Evolutionary conservation across 441 rosid genomes (phyloP), one percentile per base, ranked within the genome.

Genomic region (Theobroma grandiflorum): DNA sequence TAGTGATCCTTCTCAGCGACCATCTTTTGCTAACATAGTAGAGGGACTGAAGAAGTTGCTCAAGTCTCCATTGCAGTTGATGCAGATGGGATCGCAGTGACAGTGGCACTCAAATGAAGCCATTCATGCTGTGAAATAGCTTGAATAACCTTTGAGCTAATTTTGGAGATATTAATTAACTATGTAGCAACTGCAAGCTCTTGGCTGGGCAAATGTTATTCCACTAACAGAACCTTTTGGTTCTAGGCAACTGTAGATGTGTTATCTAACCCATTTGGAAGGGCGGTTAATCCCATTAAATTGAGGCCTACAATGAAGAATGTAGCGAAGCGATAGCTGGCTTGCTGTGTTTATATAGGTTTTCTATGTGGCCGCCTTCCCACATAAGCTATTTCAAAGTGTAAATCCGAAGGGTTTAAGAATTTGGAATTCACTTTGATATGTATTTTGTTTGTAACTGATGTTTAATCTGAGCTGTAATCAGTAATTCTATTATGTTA

Each of bases 1-100:
- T 89, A 93, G 98, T 58, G 94, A 93, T 50, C 97, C 95, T 16
- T 84, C 86, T 66, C 87, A 91, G 72, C 93, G 98, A 37, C 99
- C 99, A 40, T 80, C 96, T 20, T 91, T 96, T 72, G 82, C 86
- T 4, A 83, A 82, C 63, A 93, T 96, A 66, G 98, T 96, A 1
- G 85, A 87, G 20, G 77, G 93, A 2, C 83, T 96, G 76, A 96
- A 96, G 94, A 91, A 91, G 88, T 80, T 94, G 86, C 83, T 93
- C 72, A 96, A 93, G 80, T 94, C 98, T 52, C 98, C 98, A 4
- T 79, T 84, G 65, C 89, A 90, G 86, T 74, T 85, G 82, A 88
- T 90, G 80, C 90, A 87, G 81, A 90, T 91, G 91, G 95, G 90
- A 49, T 89, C 88, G 11, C 22, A 81, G 79, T 81, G 57, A 33